Evolutionary conservation across 768 basidiomycete genomes (phyloP), one percentile per base, ranked within the genome.

Genomic region (Neoboletus magnificus): DNA sequence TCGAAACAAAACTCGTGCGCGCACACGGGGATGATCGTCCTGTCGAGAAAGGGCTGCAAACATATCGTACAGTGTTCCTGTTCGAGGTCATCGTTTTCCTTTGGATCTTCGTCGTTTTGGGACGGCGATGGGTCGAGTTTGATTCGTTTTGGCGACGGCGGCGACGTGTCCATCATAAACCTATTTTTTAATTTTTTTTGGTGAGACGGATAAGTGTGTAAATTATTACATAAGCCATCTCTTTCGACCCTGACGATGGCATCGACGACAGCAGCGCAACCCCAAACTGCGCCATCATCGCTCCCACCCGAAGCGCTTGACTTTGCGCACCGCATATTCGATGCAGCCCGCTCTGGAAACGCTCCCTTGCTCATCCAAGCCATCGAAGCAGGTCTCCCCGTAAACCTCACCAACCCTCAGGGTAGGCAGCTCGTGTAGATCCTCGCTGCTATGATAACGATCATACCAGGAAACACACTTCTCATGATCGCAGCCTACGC

Each of bases 1-100:
- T 91, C 89, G 61, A 96, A 96, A 65, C 94, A 98, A 66, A 95
- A 95, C 65, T 91, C 89, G 75, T 98, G 94, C 2, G 91, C 89
- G 70, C 94, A 97, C 9, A 77, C 79, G 1, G 93, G 91, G 25
- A 96, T 76, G 37, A 95, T 79, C 0, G 93, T 89, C 43, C 89
- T 77, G 73, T 97, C 92, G 15, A 79, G 75, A 49, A 94, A 75
- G 12, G 74, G 57, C 63, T 95, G 91, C 23, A 98, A 75, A 64
- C 94, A 98, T 33, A 98, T 96, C 55, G 87, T 85, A 66, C 94
- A 98, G 62, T 84, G 77, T 23, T 79, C 63, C 20, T 65, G 54
- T 5, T 56, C 51, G 6, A 12, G 22, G 11, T 56, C 55, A 6
- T 47, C 50, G 6, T 8, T 13, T 11, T 55, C 56, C 12, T 49